Evolutionary conservation across 805 yeast genomes (phyloP).

Genomic region (Pichia heedii): DNA sequence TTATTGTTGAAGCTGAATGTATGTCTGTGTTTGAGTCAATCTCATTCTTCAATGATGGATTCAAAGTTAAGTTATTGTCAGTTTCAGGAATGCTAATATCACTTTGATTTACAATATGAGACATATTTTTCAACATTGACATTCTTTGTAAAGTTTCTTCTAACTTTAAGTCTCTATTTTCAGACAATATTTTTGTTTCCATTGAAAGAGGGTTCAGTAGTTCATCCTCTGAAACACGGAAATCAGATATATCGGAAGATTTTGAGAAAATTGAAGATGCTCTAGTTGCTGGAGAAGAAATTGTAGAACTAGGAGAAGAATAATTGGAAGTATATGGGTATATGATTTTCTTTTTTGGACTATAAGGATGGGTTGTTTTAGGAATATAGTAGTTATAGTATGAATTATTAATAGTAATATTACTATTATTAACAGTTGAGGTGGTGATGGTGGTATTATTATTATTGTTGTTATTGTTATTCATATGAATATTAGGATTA

Average conservation of each 20-base stretch:
- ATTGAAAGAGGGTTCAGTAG: conserved; percentile 20
- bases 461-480: too few relatives aligned
- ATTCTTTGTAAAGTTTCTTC: conserved; percentile 32
- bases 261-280: conserved; percentile 38
- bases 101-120: conserved; percentile 4
- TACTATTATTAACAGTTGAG: not conserved
- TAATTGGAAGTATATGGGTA: not conserved
- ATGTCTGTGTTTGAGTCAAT: too few relatives aligned
- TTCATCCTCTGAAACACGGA: conserved; percentile 16
- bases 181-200: conserved; percentile 30
- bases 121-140: conserved; percentile 19
- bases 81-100: not conserved
- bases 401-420: not conserved
- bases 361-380: not conserved
- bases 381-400: not conserved
- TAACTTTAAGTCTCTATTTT: conserved; percentile 23
- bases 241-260: conserved; percentile 23
- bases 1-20: too few relatives aligned
- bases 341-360: not conserved
- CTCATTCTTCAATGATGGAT: conserved; percentile 8
- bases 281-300: conserved; percentile 31
- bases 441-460: too few relatives aligned
- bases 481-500: too few relatives aligned
- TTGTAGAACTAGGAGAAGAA: conserved; percentile 10
- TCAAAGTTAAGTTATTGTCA: not conserved